phyloP scores from a whole-genome alignment of 2,329 filamentous ascomycete genomes.

The Pseudocercospora pini-densiflorae region DNA sequence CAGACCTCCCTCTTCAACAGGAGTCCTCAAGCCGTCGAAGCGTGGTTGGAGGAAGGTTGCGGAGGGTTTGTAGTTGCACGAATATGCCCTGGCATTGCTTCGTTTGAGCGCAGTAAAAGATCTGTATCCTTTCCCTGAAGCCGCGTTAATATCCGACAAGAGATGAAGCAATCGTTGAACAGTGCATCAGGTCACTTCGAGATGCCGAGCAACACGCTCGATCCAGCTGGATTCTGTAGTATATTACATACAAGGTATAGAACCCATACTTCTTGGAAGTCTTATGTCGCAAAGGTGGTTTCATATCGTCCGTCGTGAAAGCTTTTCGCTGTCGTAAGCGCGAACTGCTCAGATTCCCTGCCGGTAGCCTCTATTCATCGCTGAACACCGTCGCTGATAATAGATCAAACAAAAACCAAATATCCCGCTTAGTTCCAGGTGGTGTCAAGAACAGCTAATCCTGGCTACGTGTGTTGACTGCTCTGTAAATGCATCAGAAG shows the following conservation, averaged over 20 bases:
- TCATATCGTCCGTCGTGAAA: background rate
- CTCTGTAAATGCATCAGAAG: background rate
- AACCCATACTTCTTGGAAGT: background rate
- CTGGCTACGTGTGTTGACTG: background rate
- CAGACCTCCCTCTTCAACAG: background rate
- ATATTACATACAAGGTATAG: background rate
- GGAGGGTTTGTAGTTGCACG: too few relatives aligned
- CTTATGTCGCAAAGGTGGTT: background rate
- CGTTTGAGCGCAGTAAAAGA: too few relatives aligned
- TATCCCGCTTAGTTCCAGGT: background rate
- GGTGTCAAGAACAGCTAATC: background rate
- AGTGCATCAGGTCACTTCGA: background rate
- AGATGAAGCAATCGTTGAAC: background rate
- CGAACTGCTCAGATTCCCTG: background rate
- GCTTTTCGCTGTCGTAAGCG: slow-evolving; percentile 4
- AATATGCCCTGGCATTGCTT: too few relatives aligned
- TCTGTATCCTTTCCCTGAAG: background rate
- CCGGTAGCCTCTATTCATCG: slow-evolving; percentile 11
- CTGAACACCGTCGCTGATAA: slow-evolving; percentile 19
- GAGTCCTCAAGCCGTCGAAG: background rate
- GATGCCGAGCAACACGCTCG: background rate
- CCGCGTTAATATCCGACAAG: background rate
- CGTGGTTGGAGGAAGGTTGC: background rate
- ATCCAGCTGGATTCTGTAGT: background rate
- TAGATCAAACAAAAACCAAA: background rate